Evolutionary conservation across 495 filamentous ascomycete species (phyloP).

Genomic region (Thozetella sp.): DNA sequence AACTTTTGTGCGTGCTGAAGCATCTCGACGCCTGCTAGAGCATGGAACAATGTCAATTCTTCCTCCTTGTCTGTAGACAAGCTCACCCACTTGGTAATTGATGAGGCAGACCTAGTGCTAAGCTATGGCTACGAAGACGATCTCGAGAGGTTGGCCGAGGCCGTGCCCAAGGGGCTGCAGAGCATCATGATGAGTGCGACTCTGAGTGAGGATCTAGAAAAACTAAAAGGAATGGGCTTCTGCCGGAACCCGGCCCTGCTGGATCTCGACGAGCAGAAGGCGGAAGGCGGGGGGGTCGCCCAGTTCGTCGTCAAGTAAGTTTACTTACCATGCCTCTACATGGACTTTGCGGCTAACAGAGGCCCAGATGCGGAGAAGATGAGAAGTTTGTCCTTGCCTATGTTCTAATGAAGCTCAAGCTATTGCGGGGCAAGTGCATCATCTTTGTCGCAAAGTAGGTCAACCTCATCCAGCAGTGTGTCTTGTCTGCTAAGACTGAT

Average conservation of each 20-base stretch:
- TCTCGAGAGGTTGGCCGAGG: conserved; percentile 72
- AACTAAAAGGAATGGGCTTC: conserved; percentile 76
- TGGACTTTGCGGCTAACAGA: conserved; percentile 9
- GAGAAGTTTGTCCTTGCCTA: conserved; percentile 96
- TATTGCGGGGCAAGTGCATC: conserved; percentile 93
- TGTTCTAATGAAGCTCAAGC: conserved; percentile 90
- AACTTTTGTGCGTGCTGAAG: not conserved
- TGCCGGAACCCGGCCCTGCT: conserved; percentile 77
- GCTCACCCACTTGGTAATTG: conserved; percentile 82
- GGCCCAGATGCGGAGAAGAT: conserved; percentile 78
- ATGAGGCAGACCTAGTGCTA: conserved; percentile 94
- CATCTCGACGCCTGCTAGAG: conserved; percentile 83
- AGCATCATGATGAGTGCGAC: conserved; percentile 94
- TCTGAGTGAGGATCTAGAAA: conserved; percentile 82
- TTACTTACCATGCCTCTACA: not conserved
- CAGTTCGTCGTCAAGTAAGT: conserved; percentile 84
- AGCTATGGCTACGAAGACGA: conserved; percentile 95
- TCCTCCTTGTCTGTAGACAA: conserved; percentile 68
- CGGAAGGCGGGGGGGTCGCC: conserved; percentile 70
- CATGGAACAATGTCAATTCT: conserved; percentile 68
- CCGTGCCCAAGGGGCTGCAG: conserved; percentile 83
- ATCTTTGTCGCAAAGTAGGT: conserved; percentile 80
- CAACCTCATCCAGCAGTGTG: not conserved
- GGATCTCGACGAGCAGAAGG: conserved; percentile 72
- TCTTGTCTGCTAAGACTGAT: not conserved